A percentile compares a stretch with the other conserved stretches of the same genome.
Evolutionary conservation across 768 basidiomycete genomes (phyloP).

Genomic region (Tricholoma bakamatsutake): DNA sequence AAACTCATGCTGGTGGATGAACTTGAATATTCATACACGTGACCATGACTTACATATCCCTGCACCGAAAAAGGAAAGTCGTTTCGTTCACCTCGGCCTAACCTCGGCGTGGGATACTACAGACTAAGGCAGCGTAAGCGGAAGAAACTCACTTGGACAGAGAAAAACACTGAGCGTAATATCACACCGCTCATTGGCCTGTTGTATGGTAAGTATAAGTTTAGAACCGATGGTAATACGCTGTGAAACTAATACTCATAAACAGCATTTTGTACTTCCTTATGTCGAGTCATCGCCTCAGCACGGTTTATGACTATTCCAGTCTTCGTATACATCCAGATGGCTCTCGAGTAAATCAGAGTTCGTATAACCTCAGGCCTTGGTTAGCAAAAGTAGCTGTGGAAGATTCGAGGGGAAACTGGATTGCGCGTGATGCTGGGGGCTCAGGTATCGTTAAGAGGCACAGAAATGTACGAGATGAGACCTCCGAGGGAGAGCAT

Average conservation of each 20-base stretch:
- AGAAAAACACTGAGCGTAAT: too few species aligned
- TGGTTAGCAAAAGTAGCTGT: slow-evolving; percentile 31
- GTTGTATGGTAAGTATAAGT: too few species aligned
- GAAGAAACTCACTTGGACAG: too few species aligned
- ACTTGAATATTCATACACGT: too few species aligned
- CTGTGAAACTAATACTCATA: background rate
- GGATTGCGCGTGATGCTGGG: slow-evolving; percentile 64
- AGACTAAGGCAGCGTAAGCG: too few species aligned
- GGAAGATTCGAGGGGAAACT: slow-evolving; percentile 49
- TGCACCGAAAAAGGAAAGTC: too few species aligned
- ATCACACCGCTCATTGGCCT: too few species aligned
- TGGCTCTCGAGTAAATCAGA: slow-evolving; percentile 52
- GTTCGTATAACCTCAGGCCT: slow-evolving; percentile 26
- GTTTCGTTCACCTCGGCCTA: too few species aligned
- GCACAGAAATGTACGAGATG: slow-evolving; percentile 20
- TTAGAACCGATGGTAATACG: background rate
- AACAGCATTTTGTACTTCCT: background rate
- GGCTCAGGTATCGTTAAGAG: slow-evolving; percentile 39
- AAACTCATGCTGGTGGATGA: slow-evolving; percentile 13
- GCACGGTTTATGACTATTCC: slow-evolving; percentile 60
- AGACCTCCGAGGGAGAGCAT: slow-evolving; percentile 9
- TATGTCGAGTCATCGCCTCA: slow-evolving; percentile 33
- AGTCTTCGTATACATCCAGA: slow-evolving; percentile 61
- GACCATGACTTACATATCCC: too few species aligned
- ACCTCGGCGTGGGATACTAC: too few species aligned